Evolutionary conservation across 257 asterid genomes (phyloP), one percentile per base, ranked within the genome.

Genomic region (Cruciata laevipes): DNA sequence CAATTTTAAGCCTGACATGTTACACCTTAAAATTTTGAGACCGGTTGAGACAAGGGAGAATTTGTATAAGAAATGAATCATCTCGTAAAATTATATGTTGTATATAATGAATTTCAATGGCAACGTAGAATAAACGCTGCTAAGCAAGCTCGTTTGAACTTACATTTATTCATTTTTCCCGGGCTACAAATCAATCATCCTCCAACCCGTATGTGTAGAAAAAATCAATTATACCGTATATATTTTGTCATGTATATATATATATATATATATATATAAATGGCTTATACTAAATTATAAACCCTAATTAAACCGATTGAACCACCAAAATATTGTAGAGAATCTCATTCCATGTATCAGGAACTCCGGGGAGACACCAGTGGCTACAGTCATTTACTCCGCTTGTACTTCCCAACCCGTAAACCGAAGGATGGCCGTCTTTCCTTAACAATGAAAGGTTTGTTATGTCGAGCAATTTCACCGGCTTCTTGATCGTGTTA

Each of bases 301-400:
- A 17, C 6, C n/a, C 55, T 24, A 10, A 17, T 24, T 59, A 27
- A 59, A 59, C 38, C 63, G 33, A 59, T 59, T 59, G 33, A 59
- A 4, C 33, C 16, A 60, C 40, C 35, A 81, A 73, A 71, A 89
- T 77, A 69, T 73, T 86, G 76, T 82, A 89, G 63, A 92, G 85
- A 51, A 92, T 77, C 49, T 73, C 82, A 70, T 89, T 92, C 97
- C 97, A 92, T 52, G 87, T 86, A 79, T 92, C 97, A 12, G 97
- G 98, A 2, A 92, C 90, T 53, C 97, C 97, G 0, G 96, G 87
- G 27, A 92, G 77, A 55, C 97, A 89, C 98, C 98, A 91, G 69
- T 91, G 98, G 79, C 91, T 92, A 74, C 97, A 92, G 67, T 92
- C 98, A 83, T 80, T 80, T 32, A 77, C 84, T 24, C 80, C 86